Evolutionary conservation across 139 green algal species (phyloP), one percentile per base, ranked within the genome.

Genomic region (Chlamydomonas asymmetrica): DNA sequence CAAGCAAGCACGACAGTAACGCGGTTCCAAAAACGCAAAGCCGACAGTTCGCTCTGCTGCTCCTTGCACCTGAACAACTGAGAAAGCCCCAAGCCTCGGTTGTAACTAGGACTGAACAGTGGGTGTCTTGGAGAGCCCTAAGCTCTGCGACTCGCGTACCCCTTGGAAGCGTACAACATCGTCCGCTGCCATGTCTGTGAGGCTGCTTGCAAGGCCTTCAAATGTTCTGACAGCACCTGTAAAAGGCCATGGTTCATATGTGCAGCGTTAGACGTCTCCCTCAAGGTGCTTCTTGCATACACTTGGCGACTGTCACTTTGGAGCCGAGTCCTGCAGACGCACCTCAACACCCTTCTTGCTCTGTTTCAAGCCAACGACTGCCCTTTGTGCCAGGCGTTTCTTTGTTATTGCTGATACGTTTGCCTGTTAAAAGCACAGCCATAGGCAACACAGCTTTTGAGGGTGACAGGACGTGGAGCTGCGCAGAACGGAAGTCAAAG

Each of bases 121-220:
- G n/a, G n/a, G n/a, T n/a, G n/a, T n/a, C n/a, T n/a, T n/a, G n/a
- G n/a, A n/a, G n/a, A n/a, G n/a, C n/a, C n/a, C n/a, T n/a, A n/a
- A 34, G 29, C 25, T 45, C 10, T 34, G 34, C 16, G 63, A 52
- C 22, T 49, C 9, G 37, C 13, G 18, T 18, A 86, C 80, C 80
- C 80, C 29, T 86, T 86, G 38, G 80, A 86, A 5, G 80, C 80
- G 38, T 76, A 86, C 75, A 80, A 74, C 75, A 86, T 86, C 29
- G 80, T 77, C 0, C 74, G 69, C 71, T 86, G 80, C 80, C 80
- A 86, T 74, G 76, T 75, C 16, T 82, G 75, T 1, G 80, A 86
- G 6, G 80, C 80, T 10, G 71, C 57, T 41, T 86, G 80, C 40
- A 86, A 49, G 0, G 80, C 80, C 49, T 82, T 80, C 20, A 86